Evolutionary conservation across 768 basidiomycete species (phyloP).

Genomic region (Kwoniella dendrophila): DNA sequence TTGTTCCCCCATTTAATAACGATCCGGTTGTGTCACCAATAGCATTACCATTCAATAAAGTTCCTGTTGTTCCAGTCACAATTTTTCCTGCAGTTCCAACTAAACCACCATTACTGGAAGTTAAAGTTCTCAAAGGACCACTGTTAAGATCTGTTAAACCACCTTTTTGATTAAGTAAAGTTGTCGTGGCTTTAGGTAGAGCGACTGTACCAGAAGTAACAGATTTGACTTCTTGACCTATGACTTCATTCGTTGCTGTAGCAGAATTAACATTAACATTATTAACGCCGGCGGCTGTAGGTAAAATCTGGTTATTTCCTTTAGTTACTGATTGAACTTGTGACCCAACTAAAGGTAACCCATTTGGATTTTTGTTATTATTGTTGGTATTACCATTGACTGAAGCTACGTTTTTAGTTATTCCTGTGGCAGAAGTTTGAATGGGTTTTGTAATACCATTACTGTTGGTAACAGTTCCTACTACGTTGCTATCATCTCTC

Average conservation of each 20-base stretch:
- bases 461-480: background rate
- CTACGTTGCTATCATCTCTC: background rate
- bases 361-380: background rate
- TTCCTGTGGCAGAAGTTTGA: constrained; percentile 5
- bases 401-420: background rate
- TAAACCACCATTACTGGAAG: constrained; percentile 1
- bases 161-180: constrained; percentile 1
- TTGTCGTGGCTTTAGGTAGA: background rate
- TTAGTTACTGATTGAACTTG: background rate
- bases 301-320: background rate
- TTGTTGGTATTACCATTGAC: background rate
- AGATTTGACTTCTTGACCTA: constrained; percentile 2
- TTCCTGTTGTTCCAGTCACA: constrained; percentile 1
- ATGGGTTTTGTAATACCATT: background rate
- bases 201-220: background rate
- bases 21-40: background rate
- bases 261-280: no score
- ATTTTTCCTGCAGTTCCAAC: constrained; percentile 1
- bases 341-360: background rate
- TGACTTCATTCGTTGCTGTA: no score
- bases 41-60: background rate
- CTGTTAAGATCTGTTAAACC: background rate
- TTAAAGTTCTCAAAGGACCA: background rate
- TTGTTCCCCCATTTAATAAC: background rate
- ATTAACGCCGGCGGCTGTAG: background rate